Evolutionary conservation across 306 rosid species (phyloP).

Genomic region (Amphicarpaea edgeworthii): DNA sequence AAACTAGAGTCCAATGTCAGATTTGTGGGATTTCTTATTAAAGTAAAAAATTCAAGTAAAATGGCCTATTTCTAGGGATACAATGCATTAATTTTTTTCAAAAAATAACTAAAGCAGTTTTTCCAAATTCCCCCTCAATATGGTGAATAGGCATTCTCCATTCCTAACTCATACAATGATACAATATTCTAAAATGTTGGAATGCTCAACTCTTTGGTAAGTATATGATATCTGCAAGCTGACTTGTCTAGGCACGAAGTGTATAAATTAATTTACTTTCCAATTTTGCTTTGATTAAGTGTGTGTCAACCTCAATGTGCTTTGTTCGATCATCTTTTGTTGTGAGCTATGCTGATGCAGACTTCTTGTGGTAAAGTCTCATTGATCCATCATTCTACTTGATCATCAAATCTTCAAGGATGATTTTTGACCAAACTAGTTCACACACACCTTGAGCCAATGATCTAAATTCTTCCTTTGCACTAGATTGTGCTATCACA

Average conservation of each 20-base stretch:
- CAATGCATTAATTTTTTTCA: background rate
- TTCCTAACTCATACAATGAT: background rate
- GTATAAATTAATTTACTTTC: background rate
- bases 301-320: background rate
- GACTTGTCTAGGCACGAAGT: background rate
- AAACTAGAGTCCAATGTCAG: background rate
- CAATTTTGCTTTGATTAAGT: background rate
- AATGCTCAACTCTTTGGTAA: background rate
- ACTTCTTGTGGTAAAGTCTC: background rate
- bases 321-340: background rate
- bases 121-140: background rate
- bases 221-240: background rate
- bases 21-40: background rate
- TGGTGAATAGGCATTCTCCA: background rate
- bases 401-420: background rate
- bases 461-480: background rate
- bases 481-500: background rate
- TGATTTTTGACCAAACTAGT: slow-evolving; percentile 5
- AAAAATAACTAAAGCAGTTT: background rate
- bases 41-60: background rate
- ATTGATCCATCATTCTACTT: background rate
- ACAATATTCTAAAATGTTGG: background rate
- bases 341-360: background rate
- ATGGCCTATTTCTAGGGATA: background rate
- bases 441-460: background rate